phyloP scores from a whole-genome alignment of 148 eudicot genomes.

The Arbutus unedo region DNA sequence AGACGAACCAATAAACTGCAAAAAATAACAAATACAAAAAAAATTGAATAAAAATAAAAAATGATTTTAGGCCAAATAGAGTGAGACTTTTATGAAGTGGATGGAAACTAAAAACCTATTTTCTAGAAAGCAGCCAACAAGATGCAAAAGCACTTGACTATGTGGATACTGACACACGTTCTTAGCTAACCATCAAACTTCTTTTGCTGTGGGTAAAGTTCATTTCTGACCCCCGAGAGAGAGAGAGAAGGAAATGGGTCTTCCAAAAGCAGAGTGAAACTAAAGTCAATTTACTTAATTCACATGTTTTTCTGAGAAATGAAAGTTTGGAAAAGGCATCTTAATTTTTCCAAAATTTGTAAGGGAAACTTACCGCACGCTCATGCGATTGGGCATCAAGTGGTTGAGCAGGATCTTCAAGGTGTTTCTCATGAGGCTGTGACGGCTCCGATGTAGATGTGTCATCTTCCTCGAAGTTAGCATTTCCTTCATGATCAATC shows the following conservation, averaged over 20 bases:
- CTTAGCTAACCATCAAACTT: background rate
- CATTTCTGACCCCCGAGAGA: background rate
- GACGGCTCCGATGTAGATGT: constrained; percentile 49
- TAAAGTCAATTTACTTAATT: background rate
- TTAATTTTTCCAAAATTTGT: background rate
- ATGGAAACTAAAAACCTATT: too few relatives aligned
- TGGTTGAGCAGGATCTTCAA: constrained; percentile 45
- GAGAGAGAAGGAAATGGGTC: background rate
- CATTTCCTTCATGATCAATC: constrained; percentile 62
- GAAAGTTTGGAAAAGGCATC: background rate
- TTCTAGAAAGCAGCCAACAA: too few relatives aligned
- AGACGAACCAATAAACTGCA: too few relatives aligned
- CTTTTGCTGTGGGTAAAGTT: background rate
- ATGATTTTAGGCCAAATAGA: too few relatives aligned
- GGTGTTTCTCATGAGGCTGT: constrained; percentile 44
- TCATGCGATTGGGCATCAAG: constrained; percentile 48
- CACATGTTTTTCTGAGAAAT: background rate
- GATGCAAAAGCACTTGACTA: too few relatives aligned
- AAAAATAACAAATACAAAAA: too few relatives aligned
- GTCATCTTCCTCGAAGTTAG: constrained; percentile 51
- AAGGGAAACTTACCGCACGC: constrained; percentile 40
- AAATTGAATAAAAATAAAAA: too few relatives aligned
- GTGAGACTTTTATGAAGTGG: too few relatives aligned
- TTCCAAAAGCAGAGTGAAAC: background rate
- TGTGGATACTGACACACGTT: too few relatives aligned